Evolutionary conservation across 176 grass and related monocot genomes (phyloP).

Genomic region (Zoysia pacifica): DNA sequence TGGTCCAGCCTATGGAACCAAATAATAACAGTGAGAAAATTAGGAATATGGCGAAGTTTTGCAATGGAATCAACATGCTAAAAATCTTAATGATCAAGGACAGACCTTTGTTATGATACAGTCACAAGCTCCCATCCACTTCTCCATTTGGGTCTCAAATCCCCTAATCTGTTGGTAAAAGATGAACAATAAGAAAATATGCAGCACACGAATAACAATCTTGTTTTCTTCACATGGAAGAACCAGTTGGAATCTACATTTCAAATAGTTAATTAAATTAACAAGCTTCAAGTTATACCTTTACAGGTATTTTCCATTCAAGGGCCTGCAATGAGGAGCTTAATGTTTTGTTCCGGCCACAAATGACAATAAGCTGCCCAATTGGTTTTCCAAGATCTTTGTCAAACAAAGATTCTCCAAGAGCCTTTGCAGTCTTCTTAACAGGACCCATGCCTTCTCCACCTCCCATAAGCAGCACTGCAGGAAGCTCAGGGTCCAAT

Average conservation of each 20-base stretch:
- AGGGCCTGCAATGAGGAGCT: slow-evolving; percentile 65
- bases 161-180: slow-evolving; percentile 70
- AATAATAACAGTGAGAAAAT: slow-evolving; percentile 12
- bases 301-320: slow-evolving; percentile 90
- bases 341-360: slow-evolving; percentile 89
- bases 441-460: slow-evolving; percentile 99
- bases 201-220: not conserved
- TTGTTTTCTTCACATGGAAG: not conserved
- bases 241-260: not conserved
- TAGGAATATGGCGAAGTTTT: not conserved
- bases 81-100: slow-evolving; percentile 6
- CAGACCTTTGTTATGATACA: slow-evolving; percentile 99
- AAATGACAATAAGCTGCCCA: slow-evolving; percentile 93
- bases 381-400: slow-evolving; percentile 76
- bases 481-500: slow-evolving; percentile 84
- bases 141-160: slow-evolving; percentile 99
- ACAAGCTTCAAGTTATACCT: slow-evolving; percentile 50
- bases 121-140: slow-evolving; percentile 98
- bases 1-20: slow-evolving; percentile 77
- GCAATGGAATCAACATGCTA: slow-evolving; percentile 13
- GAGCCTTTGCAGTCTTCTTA: slow-evolving; percentile 90
- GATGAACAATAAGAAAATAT: not conserved
- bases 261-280: not conserved
- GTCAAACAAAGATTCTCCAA: slow-evolving; percentile 82
- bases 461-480: slow-evolving; percentile 93